Evolutionary conservation across 192 early-diverging fungal species (phyloP).

Genomic region (Endogone sp.): DNA sequence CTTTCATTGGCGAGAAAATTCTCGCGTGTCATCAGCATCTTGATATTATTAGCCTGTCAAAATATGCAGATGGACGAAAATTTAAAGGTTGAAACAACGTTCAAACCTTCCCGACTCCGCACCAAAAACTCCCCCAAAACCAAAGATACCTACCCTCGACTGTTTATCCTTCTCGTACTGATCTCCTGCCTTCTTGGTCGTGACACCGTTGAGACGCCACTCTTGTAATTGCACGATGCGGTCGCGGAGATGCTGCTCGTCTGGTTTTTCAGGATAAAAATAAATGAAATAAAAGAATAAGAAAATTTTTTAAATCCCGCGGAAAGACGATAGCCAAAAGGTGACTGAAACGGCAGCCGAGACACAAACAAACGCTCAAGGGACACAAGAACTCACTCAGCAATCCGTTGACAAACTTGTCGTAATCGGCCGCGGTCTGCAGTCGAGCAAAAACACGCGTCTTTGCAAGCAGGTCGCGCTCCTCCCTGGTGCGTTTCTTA

Average conservation of each 20-base stretch:
- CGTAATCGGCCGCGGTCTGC: slow-evolving; percentile 78
- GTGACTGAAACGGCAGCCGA: neutral
- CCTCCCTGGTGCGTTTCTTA: slow-evolving; percentile 81
- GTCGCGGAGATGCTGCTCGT: slow-evolving; percentile 72
- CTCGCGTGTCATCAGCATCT: too few species aligned
- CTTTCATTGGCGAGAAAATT: too few species aligned
- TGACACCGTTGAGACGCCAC: slow-evolving; percentile 87
- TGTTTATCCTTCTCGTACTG: slow-evolving; percentile 71
- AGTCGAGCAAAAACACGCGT: slow-evolving; percentile 86
- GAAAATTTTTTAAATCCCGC: too few species aligned
- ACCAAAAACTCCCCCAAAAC: too few species aligned
- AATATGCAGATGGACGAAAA: slow-evolving; percentile 2
- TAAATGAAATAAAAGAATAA: too few species aligned
- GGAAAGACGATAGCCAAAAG: too few species aligned
- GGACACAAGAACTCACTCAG: slow-evolving; percentile 30
- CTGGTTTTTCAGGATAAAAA: slow-evolving; percentile 16
- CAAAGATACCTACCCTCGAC: slow-evolving; percentile 40
- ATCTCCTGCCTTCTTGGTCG: slow-evolving; percentile 63
- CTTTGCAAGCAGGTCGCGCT: slow-evolving; percentile 77
- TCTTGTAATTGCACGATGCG: slow-evolving; percentile 85
- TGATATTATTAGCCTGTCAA: neutral
- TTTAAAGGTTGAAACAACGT: slow-evolving; percentile 15
- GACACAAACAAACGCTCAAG: too few species aligned
- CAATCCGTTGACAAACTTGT: slow-evolving; percentile 70
- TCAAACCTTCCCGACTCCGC: too few species aligned